Conservation (phyloP, 1,284 basidiomycete species). For the Coniferiporia sulphurascens region DNA sequence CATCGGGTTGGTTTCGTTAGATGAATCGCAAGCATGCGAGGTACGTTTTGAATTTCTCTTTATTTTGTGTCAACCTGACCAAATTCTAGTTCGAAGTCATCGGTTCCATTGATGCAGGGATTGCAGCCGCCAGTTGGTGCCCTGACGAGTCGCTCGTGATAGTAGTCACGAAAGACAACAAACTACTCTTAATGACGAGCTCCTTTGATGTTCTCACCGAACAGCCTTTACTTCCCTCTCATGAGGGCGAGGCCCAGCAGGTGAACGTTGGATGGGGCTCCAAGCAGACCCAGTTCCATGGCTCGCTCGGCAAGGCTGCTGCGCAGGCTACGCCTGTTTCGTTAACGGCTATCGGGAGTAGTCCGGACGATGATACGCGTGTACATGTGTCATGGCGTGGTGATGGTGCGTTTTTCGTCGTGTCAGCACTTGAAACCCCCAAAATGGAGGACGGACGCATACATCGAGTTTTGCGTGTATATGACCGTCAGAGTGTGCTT, state of each 20-base stretch:
- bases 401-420: conserved; percentile 85
- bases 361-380: conserved; percentile 68
- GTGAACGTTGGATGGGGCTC: conserved; percentile 98
- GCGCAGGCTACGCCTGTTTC: conserved; percentile 52
- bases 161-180: conserved; percentile 56
- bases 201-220: conserved; percentile 89
- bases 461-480: conserved; percentile 70
- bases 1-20: conserved; percentile 12
- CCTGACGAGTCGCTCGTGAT: conserved; percentile 57
- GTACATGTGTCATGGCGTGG: conserved; percentile 91
- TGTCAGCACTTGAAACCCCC: conserved; percentile 64
- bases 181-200: conserved; percentile 85
- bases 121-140: conserved; percentile 51
- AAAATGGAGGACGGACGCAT: conserved; percentile 25
- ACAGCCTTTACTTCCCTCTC: conserved; percentile 60
- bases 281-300: conserved; percentile 96
- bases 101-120: conserved; percentile 51
- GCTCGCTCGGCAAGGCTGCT: conserved; percentile 87
- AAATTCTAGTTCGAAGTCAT: conserved; percentile 37
- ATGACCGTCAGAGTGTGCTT: conserved; percentile 72
- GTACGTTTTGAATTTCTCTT: neutral
- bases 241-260: conserved; percentile 88
- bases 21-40: neutral
- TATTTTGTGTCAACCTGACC: neutral
- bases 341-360: conserved; percentile 37